Evolutionary conservation across 305 asterid species (phyloP), one percentile per base, ranked within the genome.

Genomic region (Fraxinus ornus): DNA sequence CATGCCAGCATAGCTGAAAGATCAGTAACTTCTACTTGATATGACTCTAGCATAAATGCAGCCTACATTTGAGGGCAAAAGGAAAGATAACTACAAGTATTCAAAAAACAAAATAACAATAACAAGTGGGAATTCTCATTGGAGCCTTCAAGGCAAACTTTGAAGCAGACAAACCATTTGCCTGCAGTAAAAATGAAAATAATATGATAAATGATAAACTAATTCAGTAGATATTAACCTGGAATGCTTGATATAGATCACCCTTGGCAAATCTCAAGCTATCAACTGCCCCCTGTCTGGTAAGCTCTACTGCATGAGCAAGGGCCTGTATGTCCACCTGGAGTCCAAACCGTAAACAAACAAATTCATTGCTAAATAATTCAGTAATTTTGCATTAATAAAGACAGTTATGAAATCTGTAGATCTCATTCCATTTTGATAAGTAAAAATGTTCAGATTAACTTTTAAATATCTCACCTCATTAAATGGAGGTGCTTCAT

Each of bases 281-380:
- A 82, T 96, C 98, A 75, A 96, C 90, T 37, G 97, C 98, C 85
- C 97, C 97, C 86, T 94, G 99, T 86, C 99, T 92, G 21, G 98
- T 92, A 75, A 96, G 93, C 89, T 96, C 98, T 86, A 93, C 98
- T 1, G 99, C 98, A 91, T 94, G 98, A 80, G 98, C 99, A 86
- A 94, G 98, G 79, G 97, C 98, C 89, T 96, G 99, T 84, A 96
- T 92, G 86, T 96, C 99, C 90, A 90, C 97, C 98, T 96, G 89
- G 77, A 62, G 41, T 44, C 79, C 12, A 73, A 83, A 49, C 73
- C 84, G 83, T 55, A 85, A 36, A 68, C 28, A 32, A 81, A 75
- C 49, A 72, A 87, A 64, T 41, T 80, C 52, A 75, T 71, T 19
- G 41, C 76, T 21, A 44, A 30, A 64, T 39, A 83, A 79, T 75